Evolutionary conservation across 768 basidiomycete genomes (phyloP).

Genomic region (Trametes sanguinea): DNA sequence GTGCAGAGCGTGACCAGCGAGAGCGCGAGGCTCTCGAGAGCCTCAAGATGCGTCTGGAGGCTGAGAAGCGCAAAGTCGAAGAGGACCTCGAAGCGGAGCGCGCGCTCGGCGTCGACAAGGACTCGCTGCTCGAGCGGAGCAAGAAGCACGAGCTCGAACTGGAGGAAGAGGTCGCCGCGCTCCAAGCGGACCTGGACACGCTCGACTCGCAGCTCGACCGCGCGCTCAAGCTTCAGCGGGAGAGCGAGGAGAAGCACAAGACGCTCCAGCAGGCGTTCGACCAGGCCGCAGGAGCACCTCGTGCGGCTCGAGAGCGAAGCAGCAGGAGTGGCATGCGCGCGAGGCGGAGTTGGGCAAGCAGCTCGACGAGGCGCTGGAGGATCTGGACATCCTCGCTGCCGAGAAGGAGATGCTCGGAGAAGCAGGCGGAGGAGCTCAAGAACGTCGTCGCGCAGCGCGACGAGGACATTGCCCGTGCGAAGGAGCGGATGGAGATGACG

Average conservation of each 20-base stretch:
- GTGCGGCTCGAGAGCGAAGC: slow-evolving; percentile 80
- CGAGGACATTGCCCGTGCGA: slow-evolving; percentile 72
- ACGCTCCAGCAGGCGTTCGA: slow-evolving; percentile 73
- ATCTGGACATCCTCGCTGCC: slow-evolving; percentile 56
- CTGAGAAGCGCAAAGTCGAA: slow-evolving; percentile 81
- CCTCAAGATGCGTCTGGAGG: slow-evolving; percentile 79
- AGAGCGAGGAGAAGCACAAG: slow-evolving; percentile 77
- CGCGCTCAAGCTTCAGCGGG: slow-evolving; percentile 74
- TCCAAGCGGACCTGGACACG: slow-evolving; percentile 82
- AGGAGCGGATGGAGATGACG: slow-evolving; percentile 69
- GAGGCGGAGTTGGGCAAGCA: slow-evolving; percentile 67
- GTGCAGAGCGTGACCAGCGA: slow-evolving; percentile 82
- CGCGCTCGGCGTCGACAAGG: slow-evolving; percentile 78
- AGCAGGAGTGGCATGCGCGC: slow-evolving; percentile 61
- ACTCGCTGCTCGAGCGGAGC: slow-evolving; percentile 75
- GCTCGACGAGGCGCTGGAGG: slow-evolving; percentile 56
- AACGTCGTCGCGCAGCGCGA: slow-evolving; percentile 72
- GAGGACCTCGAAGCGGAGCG: slow-evolving; percentile 84
- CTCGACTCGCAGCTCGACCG: slow-evolving; percentile 86
- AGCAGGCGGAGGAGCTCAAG: slow-evolving; percentile 68
- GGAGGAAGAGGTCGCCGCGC: slow-evolving; percentile 77
- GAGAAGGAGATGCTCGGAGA: slow-evolving; percentile 66
- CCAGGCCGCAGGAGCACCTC: slow-evolving; percentile 84
- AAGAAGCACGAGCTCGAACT: slow-evolving; percentile 85
- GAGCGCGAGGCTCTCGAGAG: slow-evolving; percentile 79